Evolutionary conservation across 1,284 basidiomycete genomes (phyloP).

Genomic region (Polyporus tsugae): DNA sequence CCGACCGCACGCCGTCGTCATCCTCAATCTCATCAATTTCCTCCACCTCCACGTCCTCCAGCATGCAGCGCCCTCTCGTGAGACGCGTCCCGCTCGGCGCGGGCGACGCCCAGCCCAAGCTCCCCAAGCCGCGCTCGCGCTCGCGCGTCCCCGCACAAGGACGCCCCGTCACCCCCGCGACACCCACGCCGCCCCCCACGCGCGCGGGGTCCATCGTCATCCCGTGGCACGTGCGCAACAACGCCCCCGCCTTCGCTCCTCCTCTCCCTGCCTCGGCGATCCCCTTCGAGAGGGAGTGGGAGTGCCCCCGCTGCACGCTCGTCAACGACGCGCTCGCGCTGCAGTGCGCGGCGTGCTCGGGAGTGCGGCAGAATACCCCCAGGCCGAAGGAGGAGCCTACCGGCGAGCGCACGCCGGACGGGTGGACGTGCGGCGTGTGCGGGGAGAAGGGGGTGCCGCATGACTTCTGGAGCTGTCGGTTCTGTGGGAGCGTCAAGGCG

Average conservation of each 20-base stretch:
- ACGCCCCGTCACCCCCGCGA: constrained; percentile 13
- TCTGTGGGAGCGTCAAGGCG: constrained; percentile 74
- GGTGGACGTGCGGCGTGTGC: constrained; percentile 79
- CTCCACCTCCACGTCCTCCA: constrained; percentile 12
- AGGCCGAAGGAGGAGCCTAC: constrained; percentile 49
- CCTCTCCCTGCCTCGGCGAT: constrained; percentile 12
- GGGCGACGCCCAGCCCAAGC: constrained; percentile 22
- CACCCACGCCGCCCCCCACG: constrained; percentile 26
- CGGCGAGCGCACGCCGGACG: constrained; percentile 69
- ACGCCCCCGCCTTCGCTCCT: constrained; percentile 9
- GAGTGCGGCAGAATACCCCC: constrained; percentile 52
- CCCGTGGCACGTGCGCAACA: background rate
- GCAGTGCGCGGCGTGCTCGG: constrained; percentile 71
- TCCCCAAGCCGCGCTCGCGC: constrained; percentile 30
- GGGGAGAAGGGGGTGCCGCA: constrained; percentile 66
- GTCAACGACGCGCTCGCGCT: constrained; percentile 59
- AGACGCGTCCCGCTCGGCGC: constrained; percentile 28
- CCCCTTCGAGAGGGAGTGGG: constrained; percentile 55
- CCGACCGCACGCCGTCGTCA: constrained; percentile 16
- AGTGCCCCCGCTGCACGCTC: constrained; percentile 78
- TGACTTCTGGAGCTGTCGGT: constrained; percentile 78
- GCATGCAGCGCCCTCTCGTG: constrained; percentile 18
- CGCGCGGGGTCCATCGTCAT: constrained; percentile 24
- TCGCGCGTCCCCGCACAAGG: constrained; percentile 18
- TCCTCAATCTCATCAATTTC: constrained; percentile 22